Conservation (phyloP, 202 grass and related monocot species). For the Panicum virgatum region DNA sequence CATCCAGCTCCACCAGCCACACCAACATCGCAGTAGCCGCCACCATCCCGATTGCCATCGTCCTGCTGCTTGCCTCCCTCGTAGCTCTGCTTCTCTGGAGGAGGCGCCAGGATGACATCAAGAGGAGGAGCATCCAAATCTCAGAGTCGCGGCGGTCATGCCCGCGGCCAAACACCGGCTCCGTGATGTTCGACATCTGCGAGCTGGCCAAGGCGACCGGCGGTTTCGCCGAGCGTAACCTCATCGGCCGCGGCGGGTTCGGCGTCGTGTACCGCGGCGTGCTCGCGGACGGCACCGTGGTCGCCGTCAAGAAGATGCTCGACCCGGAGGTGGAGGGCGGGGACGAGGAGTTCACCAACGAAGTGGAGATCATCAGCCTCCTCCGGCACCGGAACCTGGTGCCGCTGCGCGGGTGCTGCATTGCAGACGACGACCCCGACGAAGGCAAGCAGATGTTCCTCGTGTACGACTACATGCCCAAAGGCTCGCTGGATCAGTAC, state of each 20-base stretch:
- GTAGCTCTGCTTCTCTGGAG: conserved; percentile 46
- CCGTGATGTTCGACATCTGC: conserved; percentile 66
- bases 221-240: conserved; percentile 61
- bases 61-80: conserved; percentile 44
- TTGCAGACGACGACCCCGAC: conserved; percentile 51
- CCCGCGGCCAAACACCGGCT: conserved; percentile 73
- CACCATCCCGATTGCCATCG: conserved; percentile 46
- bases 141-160: conserved; percentile 34
- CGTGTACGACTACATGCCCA: conserved; percentile 95
- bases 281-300: conserved; percentile 57
- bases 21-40: conserved; percentile 34
- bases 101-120: conserved; percentile 8
- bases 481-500: conserved; percentile 71
- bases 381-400: conserved; percentile 92
- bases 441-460: conserved; percentile 82
- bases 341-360: conserved; percentile 91
- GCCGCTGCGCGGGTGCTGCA: conserved; percentile 83
- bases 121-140: conserved; percentile 22
- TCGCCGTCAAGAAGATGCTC: conserved; percentile 89
- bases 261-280: conserved; percentile 77
- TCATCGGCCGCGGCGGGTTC: conserved; percentile 88
- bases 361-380: conserved; percentile 92
- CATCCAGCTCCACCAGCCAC: conserved; percentile 37
- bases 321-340: conserved; percentile 75
- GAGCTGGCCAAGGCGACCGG: conserved; percentile 74